Conservation (phyloP, 257 asterid genomes). For the Rehmannia glutinosa region DNA sequence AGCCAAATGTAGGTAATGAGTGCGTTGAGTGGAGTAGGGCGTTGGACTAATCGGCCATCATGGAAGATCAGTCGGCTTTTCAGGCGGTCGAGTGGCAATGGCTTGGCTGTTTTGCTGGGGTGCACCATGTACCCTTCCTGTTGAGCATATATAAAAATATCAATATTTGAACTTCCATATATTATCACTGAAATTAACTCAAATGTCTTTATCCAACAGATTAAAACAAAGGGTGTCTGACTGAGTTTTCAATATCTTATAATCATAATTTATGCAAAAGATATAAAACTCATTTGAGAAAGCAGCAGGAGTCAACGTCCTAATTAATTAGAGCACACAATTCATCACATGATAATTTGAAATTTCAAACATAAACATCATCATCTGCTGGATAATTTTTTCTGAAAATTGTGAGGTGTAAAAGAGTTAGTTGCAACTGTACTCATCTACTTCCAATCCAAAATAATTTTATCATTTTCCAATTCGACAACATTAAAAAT, state of each 20-base stretch:
- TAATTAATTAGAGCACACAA: no score
- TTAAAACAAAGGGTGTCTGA: no score
- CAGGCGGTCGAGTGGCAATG: conserved; percentile 65
- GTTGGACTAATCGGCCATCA: conserved; percentile 87
- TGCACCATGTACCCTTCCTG: conserved; percentile 98
- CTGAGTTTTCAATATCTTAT: no score
- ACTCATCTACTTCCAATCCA: conserved; percentile 16
- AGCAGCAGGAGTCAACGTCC: background rate
- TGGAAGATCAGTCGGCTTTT: conserved; percentile 83
- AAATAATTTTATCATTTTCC: background rate
- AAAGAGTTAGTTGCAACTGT: conserved; percentile 26
- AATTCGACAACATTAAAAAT: background rate
- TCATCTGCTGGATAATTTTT: background rate
- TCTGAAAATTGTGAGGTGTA: conserved; percentile 1
- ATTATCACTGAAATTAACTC: no score
- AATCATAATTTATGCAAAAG: background rate
- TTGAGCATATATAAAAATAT: background rate
- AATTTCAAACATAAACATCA: no score
- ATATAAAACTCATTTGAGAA: background rate
- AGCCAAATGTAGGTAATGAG: conserved; percentile 85
- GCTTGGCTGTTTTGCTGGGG: conserved; percentile 55
- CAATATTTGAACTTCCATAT: no score
- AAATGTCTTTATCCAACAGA: no score
- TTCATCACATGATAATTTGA: no score
- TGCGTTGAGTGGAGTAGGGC: conserved; percentile 81